Evolutionary conservation across 768 basidiomycete genomes (phyloP).

Genomic region (Fibroporia radiculosa): DNA sequence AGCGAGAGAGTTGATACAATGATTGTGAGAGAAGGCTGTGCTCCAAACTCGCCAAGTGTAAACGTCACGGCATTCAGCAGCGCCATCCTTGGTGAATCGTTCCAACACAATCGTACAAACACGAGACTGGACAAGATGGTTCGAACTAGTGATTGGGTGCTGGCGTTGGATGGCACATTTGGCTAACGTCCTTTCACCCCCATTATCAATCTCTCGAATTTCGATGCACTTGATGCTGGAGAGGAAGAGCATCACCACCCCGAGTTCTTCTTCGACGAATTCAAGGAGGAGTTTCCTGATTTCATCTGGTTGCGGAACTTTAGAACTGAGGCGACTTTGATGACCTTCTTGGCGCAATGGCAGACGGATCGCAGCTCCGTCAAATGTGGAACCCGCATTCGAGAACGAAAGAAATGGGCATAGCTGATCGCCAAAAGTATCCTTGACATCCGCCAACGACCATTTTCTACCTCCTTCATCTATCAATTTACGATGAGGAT

Average conservation of each 20-base stretch:
- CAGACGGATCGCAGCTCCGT: conserved; percentile 40
- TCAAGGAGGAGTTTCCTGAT: conserved; percentile 33
- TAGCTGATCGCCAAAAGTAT: conserved; percentile 25
- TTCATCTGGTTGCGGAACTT: conserved; percentile 23
- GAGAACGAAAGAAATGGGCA: conserved; percentile 20
- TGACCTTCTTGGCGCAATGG: conserved; percentile 29
- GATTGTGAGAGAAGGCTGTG: conserved; percentile 18
- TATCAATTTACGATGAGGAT: conserved; percentile 29
- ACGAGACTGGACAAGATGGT: neutral
- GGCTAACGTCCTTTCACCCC: conserved; percentile 11
- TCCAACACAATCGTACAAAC: neutral
- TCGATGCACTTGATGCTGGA: conserved; percentile 32
- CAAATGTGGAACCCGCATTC: conserved; percentile 18
- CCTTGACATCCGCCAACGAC: conserved; percentile 19
- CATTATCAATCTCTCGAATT: conserved; percentile 28
- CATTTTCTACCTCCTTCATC: conserved; percentile 23
- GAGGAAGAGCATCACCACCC: conserved; percentile 36
- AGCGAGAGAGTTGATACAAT: conserved; percentile 22
- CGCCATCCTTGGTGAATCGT: neutral
- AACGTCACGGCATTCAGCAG: neutral
- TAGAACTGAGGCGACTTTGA: conserved; percentile 28
- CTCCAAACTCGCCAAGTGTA: conserved; percentile 3
- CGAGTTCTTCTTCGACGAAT: conserved; percentile 33
- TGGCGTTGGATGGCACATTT: conserved; percentile 3
- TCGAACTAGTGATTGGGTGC: neutral